phyloP scores from a whole-genome alignment of 768 basidiomycete genomes.

The Sarcodon aspratus region DNA sequence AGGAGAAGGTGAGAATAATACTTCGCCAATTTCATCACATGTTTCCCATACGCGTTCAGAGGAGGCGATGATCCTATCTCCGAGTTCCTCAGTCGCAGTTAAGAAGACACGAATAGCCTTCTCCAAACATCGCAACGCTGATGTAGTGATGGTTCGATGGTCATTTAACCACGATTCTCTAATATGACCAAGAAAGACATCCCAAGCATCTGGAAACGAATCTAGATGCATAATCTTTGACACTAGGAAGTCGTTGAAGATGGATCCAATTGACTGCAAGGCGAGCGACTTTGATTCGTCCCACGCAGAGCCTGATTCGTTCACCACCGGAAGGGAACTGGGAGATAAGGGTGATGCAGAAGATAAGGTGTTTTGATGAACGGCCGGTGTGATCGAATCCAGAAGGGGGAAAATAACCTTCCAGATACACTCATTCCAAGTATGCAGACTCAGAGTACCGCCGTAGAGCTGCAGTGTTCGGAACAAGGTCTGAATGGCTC shows the following conservation, averaged over 20 bases:
- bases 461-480: constrained; percentile 92
- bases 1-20: constrained; percentile 19
- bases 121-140: constrained; percentile 79
- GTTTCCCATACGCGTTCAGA: constrained; percentile 62
- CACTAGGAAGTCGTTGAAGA: constrained; percentile 72
- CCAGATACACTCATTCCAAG: constrained; percentile 91
- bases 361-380: constrained; percentile 24
- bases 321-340: constrained; percentile 10
- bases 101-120: constrained; percentile 58
- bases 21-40: constrained; percentile 55
- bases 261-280: constrained; percentile 70
- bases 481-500: constrained; percentile 93
- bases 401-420: constrained; percentile 82
- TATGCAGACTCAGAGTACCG: constrained; percentile 64
- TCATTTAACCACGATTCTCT: constrained; percentile 61
- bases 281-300: constrained; percentile 86
- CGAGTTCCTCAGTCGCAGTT: constrained; percentile 16
- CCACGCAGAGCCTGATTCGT: constrained; percentile 38
- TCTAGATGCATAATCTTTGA: constrained; percentile 63
- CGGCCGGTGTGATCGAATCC: constrained; percentile 51
- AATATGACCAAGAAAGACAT: constrained; percentile 62
- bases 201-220: constrained; percentile 65
- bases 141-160: constrained; percentile 54
- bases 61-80: constrained; percentile 30
- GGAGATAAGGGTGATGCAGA: constrained; percentile 2